These are phyloP conservation scores for Aspergillus proliferans DNA, from an alignment of 2,329 filamentous ascomycete species.

Conservation along the genomic window DNA sequence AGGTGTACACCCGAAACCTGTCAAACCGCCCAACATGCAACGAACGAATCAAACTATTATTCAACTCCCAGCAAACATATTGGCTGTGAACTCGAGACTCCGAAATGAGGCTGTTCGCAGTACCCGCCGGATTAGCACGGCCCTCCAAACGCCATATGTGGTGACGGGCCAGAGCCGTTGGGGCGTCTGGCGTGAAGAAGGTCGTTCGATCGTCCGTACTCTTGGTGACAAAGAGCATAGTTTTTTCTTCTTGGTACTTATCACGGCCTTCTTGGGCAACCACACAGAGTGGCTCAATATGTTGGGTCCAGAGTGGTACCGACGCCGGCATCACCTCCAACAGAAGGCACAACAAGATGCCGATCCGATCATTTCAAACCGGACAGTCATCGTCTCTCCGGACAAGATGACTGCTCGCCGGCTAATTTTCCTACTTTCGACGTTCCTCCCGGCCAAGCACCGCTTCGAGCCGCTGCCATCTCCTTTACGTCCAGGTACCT, in stretches of 20 bases:
- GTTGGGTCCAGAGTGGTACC: conserved; percentile 50
- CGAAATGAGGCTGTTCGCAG: conserved; percentile 43
- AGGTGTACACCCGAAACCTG: conserved; percentile 36
- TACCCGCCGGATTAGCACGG: conserved; percentile 47
- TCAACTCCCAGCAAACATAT: conserved; percentile 45
- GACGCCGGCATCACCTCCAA: conserved; percentile 46
- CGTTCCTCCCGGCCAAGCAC: conserved; percentile 50
- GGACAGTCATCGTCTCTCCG: conserved; percentile 52
- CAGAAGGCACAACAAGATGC: conserved; percentile 44
- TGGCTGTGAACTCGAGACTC: conserved; percentile 40
- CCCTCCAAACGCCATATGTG: conserved; percentile 52
- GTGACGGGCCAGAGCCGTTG: conserved; percentile 54
- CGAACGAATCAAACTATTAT: conserved; percentile 44
- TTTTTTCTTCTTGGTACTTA: conserved; percentile 53
- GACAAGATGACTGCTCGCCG: conserved; percentile 56
- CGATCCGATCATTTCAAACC: conserved; percentile 44
- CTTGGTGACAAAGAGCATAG: conserved; percentile 52
- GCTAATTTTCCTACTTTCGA: conserved; percentile 53
- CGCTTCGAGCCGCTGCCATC: conserved; percentile 34
- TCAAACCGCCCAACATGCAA: conserved; percentile 43
- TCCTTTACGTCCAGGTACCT: conserved; percentile 35
- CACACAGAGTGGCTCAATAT: conserved; percentile 56
- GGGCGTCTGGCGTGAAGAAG: conserved; percentile 57
- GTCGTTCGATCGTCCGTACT: conserved; percentile 50
- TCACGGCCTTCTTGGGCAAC: conserved; percentile 55